Conservation (phyloP, 1,284 basidiomycete genomes). For the Stereum hirsutum region DNA sequence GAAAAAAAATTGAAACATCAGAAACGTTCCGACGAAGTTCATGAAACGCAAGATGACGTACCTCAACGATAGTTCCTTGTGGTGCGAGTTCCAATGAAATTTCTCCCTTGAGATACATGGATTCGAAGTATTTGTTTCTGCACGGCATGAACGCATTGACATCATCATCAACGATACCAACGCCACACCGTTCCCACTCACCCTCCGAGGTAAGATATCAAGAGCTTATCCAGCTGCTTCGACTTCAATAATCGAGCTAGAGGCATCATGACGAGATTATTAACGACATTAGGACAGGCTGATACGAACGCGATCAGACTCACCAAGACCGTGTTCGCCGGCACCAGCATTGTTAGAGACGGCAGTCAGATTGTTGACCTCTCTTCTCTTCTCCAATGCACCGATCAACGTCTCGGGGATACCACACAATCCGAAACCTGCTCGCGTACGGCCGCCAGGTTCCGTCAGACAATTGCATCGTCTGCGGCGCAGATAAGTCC, state of each 20-base stretch:
- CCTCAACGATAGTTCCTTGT: constrained; percentile 86
- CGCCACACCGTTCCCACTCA: constrained; percentile 21
- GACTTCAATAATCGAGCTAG: constrained; percentile 70
- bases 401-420: constrained; percentile 79
- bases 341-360: constrained; percentile 90
- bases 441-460: no score
- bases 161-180: constrained; percentile 4
- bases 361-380: constrained; percentile 67
- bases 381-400: constrained; percentile 64
- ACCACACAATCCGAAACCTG: constrained; percentile 75
- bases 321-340: constrained; percentile 72
- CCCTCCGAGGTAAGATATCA: constrained; percentile 85
- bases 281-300: background rate
- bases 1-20: no score
- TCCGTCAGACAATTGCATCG: constrained; percentile 4
- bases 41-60: no score
- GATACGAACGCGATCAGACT: constrained; percentile 17
- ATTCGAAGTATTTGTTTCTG: constrained; percentile 71
- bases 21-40: no score
- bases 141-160: constrained; percentile 3
- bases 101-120: constrained; percentile 72
- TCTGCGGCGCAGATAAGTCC: background rate
- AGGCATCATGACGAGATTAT: constrained; percentile 1
- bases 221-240: constrained; percentile 72
- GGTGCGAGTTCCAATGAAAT: constrained; percentile 83